phyloP scores from a whole-genome alignment of 2,329 filamentous ascomycete genomes.

The Penicillium glabrum region DNA sequence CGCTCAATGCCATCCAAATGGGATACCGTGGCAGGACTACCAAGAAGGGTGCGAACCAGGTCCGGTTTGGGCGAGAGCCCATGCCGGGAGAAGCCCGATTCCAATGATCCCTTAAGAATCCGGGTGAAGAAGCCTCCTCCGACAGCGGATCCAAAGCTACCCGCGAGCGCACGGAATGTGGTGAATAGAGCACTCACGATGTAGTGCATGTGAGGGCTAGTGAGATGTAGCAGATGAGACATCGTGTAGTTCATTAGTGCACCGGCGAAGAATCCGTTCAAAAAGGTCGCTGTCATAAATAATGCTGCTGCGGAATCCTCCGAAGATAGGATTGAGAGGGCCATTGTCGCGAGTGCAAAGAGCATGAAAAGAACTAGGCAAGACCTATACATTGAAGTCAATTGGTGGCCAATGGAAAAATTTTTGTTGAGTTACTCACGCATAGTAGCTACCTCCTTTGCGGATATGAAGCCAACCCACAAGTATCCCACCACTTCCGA shows the following conservation, averaged over 20 bases:
- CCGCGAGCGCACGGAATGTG: constrained; percentile 79
- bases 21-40: constrained; percentile 58
- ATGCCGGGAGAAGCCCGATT: constrained; percentile 55
- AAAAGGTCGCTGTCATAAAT: constrained; percentile 63
- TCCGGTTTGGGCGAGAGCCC: constrained; percentile 40
- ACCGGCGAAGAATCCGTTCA: constrained; percentile 72
- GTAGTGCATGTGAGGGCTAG: constrained; percentile 65
- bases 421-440: constrained; percentile 31
- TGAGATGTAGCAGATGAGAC: constrained; percentile 75
- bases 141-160: constrained; percentile 76
- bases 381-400: constrained; percentile 40
- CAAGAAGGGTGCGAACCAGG: constrained; percentile 57
- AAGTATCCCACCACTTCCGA: constrained; percentile 70
- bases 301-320: constrained; percentile 50
- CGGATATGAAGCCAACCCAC: constrained; percentile 76
- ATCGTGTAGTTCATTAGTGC: constrained; percentile 77
- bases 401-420: too few relatives aligned
- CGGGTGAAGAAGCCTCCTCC: constrained; percentile 74
- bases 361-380: constrained; percentile 60
- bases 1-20: constrained; percentile 51
- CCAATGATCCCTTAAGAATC: constrained; percentile 56
- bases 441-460: constrained; percentile 70
- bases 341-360: constrained; percentile 61
- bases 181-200: constrained; percentile 73
- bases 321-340: constrained; percentile 58